Evolutionary conservation across 768 basidiomycete genomes (phyloP).

Genomic region (Daedaleopsis nitida): DNA sequence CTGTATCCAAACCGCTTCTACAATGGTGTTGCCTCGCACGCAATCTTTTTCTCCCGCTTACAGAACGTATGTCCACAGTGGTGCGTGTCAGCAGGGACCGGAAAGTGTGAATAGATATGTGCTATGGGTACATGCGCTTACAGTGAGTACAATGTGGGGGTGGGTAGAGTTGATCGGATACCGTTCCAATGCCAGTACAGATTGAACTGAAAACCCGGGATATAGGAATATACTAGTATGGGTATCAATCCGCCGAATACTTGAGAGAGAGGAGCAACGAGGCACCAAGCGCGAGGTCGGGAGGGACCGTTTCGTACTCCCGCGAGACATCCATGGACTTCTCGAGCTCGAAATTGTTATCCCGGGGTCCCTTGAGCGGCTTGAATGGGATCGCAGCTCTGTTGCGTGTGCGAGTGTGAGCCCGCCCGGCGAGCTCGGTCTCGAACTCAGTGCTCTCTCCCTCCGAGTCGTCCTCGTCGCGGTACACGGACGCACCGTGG

Average conservation of each 20-base stretch:
- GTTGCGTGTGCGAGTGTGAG: background rate
- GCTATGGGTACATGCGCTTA: background rate
- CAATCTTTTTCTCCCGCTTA: background rate
- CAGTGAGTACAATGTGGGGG: background rate
- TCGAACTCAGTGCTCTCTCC: conserved; percentile 13
- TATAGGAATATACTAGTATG: too few species aligned
- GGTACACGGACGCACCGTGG: conserved; percentile 15
- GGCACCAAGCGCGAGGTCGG: conserved; percentile 33
- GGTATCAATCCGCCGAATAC: conserved; percentile 14
- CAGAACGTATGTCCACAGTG: background rate
- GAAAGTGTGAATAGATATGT: background rate
- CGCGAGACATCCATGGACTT: conserved; percentile 14
- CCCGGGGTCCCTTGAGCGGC: conserved; percentile 1
- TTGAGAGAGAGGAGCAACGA: conserved; percentile 33
- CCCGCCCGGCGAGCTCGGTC: background rate
- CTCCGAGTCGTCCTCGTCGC: conserved; percentile 22
- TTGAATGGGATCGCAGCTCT: background rate
- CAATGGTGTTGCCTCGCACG: background rate
- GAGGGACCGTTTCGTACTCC: conserved; percentile 27
- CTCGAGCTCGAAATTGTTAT: background rate
- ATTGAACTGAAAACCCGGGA: too few species aligned
- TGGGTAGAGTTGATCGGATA: background rate
- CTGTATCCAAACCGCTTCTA: background rate
- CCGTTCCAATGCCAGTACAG: too few species aligned
- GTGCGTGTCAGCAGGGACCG: background rate